Base-by-base conservation (phyloP, 225 moss, liverwort and hornwort genomes). In the Pleurozium schreberi region DNA sequence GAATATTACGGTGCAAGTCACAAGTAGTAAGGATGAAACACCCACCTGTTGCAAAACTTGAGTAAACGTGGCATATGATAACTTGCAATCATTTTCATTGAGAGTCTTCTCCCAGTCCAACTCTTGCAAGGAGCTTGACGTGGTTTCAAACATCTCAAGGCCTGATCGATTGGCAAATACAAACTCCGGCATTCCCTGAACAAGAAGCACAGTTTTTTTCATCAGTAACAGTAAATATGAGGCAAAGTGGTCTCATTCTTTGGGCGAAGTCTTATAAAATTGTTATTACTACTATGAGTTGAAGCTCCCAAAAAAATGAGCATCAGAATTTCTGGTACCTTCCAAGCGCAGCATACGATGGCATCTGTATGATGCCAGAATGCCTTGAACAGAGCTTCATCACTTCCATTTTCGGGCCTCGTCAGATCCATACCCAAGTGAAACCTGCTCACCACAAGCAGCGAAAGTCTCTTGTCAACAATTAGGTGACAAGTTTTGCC, bases 21-120 rank as follows among this genome's bases (percentile, higher is more conserved):
- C 43, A 49, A 82, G 58, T 73, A 34, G 31, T 30, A 69, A 74
- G 63, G 45, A 58, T 36, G 66, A 76, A 79, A 10, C 81, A 20
- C 87, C 75, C 63, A 97, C 98, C 96, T 98, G 96, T 88, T 97
- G 97, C 95, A 96, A 93, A 81, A 98, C 95, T 91, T 98, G 98
- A 27, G 94, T 96, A 66, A 98, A 97, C 61, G 96, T 95, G 36
- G 97, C 91, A 78, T 96, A 96, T 5, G 96, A 94, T n/a, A 94
- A 82, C 88, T 98, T 98, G 78, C 96, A 89, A 42, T 97, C 95
- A 89, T 92, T 95, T 80, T 98, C 98, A 65, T 96, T 95, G 12
- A 97, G 88, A 70, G 97, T 98, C 86, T 97, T 98, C 75, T 98
- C 97, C 98, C 98, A 98, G 11, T 95, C 94, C 85, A 98, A 84